phyloP scores from a whole-genome alignment of 345 rosid genomes.

The Eucalyptus lansdowneana region DNA sequence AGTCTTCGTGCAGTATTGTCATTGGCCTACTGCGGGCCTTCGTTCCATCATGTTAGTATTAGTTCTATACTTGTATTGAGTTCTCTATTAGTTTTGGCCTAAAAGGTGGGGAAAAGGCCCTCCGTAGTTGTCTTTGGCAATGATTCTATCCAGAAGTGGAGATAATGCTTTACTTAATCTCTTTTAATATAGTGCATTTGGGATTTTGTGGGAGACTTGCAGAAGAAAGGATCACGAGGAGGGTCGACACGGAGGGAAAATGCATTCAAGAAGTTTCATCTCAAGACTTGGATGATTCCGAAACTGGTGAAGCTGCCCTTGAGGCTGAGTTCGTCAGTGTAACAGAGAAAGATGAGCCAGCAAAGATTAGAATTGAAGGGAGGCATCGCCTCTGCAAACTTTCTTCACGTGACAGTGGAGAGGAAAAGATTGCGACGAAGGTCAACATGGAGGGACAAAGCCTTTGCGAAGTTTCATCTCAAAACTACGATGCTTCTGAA shows the following conservation, averaged over 20 bases:
- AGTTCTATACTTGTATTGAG: background rate
- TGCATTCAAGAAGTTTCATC: background rate
- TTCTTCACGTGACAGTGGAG: conserved; percentile 20
- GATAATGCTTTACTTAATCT: background rate
- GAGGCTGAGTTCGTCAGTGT: background rate
- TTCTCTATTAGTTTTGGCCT: background rate
- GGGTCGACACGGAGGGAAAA: conserved; percentile 12
- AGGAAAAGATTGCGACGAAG: background rate
- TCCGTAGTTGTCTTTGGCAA: background rate
- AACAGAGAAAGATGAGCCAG: background rate
- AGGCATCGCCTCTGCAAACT: conserved; percentile 49
- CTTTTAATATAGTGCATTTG: background rate
- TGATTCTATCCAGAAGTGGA: conserved; percentile 3
- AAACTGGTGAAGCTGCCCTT: background rate
- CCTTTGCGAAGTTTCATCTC: background rate
- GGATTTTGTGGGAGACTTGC: background rate
- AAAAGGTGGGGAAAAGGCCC: background rate
- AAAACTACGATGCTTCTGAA: background rate
- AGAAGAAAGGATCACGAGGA: background rate
- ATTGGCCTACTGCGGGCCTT: background rate
- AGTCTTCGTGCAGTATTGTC: background rate
- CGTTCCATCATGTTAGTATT: background rate
- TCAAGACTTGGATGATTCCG: background rate
- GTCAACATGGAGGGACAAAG: conserved; percentile 13
- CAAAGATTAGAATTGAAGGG: conserved; percentile 40